A percentile compares a stretch with the other conserved stretches of the same genome.
Evolutionary conservation across 2,329 filamentous ascomycete species (phyloP).

Genomic region (Fusarium pilosicola): DNA sequence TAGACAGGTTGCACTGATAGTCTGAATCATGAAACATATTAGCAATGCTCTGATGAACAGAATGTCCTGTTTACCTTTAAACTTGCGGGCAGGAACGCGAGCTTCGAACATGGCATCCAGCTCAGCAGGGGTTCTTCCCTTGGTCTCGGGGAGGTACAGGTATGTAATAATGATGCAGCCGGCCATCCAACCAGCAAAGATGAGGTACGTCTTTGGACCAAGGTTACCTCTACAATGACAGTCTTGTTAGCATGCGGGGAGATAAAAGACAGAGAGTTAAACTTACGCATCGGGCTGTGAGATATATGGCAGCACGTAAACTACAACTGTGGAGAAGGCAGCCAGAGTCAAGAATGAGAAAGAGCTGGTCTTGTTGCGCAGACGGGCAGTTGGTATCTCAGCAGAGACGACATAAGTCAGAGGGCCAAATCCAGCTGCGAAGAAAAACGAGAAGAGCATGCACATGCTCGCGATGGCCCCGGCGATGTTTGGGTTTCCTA

Average conservation of each 20-base stretch:
- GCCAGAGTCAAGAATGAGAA: not conserved
- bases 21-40: not conserved
- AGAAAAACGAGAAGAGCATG: not conserved
- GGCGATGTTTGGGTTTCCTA: not conserved
- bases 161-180: not conserved
- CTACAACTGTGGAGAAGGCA: not conserved
- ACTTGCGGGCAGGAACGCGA: not conserved
- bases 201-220: not conserved
- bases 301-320: not conserved
- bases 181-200: not conserved
- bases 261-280: fast-evolving
- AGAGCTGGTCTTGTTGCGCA: not conserved
- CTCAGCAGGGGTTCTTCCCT: not conserved
- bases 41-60: not conserved
- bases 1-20: not conserved
- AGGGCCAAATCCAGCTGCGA: not conserved
- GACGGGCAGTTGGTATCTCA: not conserved
- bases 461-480: not conserved
- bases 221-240: not conserved
- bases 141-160: not conserved
- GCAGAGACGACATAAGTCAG: not conserved
- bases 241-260: not conserved
- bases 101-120: not conserved
- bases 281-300: not conserved
- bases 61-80: fast-evolving